phyloP scores from a whole-genome alignment of 1,284 basidiomycete species.

The Moesziomyces parantarcticus region DNA sequence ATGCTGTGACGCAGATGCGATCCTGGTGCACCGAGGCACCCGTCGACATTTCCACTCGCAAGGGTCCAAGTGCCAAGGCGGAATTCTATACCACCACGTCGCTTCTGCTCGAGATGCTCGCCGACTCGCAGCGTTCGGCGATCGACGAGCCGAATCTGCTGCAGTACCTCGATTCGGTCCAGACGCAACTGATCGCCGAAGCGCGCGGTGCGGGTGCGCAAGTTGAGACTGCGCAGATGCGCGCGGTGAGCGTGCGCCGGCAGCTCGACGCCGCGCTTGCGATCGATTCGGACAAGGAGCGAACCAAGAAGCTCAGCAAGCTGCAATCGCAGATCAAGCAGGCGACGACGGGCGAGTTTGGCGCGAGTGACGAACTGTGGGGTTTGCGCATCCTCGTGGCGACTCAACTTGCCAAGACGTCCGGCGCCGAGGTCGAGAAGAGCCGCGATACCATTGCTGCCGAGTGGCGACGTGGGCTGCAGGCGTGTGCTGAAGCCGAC shows the following conservation, averaged over 20 bases:
- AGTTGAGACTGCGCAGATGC: conserved; percentile 42
- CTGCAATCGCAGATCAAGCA: conserved; percentile 29
- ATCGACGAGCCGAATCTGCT: conserved; percentile 55
- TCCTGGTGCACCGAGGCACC: conserved; percentile 45
- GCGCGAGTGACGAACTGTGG: conserved; percentile 42
- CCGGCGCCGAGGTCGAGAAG: conserved; percentile 8
- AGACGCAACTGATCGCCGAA: conserved; percentile 34
- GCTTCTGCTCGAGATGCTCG: conserved; percentile 43
- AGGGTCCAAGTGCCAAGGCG: conserved; percentile 24
- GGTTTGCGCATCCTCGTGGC: conserved; percentile 34
- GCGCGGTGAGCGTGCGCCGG: conserved; percentile 25
- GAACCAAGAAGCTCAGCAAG: conserved; percentile 21
- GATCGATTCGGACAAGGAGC: conserved; percentile 12
- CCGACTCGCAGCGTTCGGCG: conserved; percentile 33
- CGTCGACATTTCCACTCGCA: conserved; percentile 1
- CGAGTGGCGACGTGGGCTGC: conserved; percentile 42
- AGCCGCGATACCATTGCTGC: conserved; percentile 19
- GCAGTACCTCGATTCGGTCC: conserved; percentile 44
- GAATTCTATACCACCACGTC: conserved; percentile 35
- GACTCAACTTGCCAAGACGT: conserved; percentile 19
- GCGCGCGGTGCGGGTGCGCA: conserved; percentile 29
- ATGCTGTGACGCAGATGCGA: conserved; percentile 37
- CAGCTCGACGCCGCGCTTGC: conserved; percentile 20
- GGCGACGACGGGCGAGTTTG: conserved; percentile 16
- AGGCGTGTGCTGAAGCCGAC: conserved; percentile 27